A percentile compares a stretch with the other conserved stretches of the same genome.
phyloP scores from a whole-genome alignment of 2,329 filamentous ascomycete genomes.

The Westerdykella ornata region DNA sequence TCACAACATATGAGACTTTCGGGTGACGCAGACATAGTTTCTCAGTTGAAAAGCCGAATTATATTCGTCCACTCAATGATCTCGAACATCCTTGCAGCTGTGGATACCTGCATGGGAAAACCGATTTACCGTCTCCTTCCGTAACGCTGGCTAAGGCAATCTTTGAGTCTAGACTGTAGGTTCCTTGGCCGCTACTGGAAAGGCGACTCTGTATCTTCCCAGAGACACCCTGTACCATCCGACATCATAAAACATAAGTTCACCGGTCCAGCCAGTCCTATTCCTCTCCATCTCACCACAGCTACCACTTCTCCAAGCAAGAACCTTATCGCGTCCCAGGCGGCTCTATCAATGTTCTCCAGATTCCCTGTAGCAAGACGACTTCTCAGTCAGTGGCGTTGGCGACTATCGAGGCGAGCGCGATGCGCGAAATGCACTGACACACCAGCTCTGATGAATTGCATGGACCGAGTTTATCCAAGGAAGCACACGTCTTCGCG shows the following conservation, averaged over 20 bases:
- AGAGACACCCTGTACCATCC: slow-evolving; percentile 31
- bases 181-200: slow-evolving; percentile 34
- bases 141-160: no score
- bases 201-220: slow-evolving; percentile 41
- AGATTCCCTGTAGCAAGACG: slow-evolving; percentile 52
- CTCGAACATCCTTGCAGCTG: no score
- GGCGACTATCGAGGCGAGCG: slow-evolving; percentile 55
- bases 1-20: no score
- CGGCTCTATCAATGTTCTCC: slow-evolving; percentile 53
- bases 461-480: slow-evolving; percentile 57
- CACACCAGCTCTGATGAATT: slow-evolving; percentile 54
- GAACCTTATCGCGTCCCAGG: slow-evolving; percentile 48
- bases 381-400: slow-evolving; percentile 53
- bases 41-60: no score
- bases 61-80: no score
- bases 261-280: slow-evolving; percentile 33
- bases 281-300: slow-evolving; percentile 30
- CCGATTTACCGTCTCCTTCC: no score
- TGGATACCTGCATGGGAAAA: no score
- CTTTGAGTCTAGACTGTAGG: slow-evolving; percentile 9
- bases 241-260: slow-evolving; percentile 42
- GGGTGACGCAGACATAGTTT: no score
- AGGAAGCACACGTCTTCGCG: slow-evolving; percentile 51
- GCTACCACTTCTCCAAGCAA: slow-evolving; percentile 44
- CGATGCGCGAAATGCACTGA: slow-evolving; percentile 60